Conservation (phyloP, 1,139 yeast genomes). For the Suhomyces chickasaworum region DNA sequence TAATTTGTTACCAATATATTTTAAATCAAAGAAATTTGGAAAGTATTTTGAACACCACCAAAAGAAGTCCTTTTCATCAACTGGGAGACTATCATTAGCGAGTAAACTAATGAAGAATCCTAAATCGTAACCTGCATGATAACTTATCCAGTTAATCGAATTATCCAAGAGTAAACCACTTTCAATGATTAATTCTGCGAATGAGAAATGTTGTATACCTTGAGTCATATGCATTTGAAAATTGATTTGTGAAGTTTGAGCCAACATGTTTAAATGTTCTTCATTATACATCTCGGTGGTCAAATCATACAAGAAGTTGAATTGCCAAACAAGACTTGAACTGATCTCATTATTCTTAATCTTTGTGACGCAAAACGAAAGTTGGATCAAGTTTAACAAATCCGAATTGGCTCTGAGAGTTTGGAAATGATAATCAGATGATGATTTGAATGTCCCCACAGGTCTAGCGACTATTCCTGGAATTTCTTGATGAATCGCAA, state of each 20-base stretch:
- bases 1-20: constrained; percentile 66
- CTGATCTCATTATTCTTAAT: constrained; percentile 68
- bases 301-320: constrained; percentile 83
- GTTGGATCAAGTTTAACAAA: constrained; percentile 78
- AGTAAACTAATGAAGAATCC: constrained; percentile 84
- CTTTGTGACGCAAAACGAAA: constrained; percentile 84
- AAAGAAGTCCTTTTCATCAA: constrained; percentile 76
- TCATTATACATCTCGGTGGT: constrained; percentile 80
- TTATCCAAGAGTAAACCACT: constrained; percentile 81
- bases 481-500: constrained; percentile 86
- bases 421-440: constrained; percentile 93
- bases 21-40: constrained; percentile 84
- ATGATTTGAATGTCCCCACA: constrained; percentile 89
- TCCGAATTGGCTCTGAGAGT: constrained; percentile 92
- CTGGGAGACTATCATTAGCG: constrained; percentile 77
- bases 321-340: constrained; percentile 87
- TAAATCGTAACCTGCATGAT: constrained; percentile 92
- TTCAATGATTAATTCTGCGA: constrained; percentile 82
- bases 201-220: constrained; percentile 79
- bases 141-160: constrained; percentile 83
- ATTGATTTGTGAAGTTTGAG: constrained; percentile 83
- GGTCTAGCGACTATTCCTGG: constrained; percentile 98
- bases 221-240: constrained; percentile 71
- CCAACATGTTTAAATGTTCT: constrained; percentile 64
- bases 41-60: constrained; percentile 72